phyloP scores from a whole-genome alignment of 768 basidiomycete genomes.

The Tulasnella sp. region DNA sequence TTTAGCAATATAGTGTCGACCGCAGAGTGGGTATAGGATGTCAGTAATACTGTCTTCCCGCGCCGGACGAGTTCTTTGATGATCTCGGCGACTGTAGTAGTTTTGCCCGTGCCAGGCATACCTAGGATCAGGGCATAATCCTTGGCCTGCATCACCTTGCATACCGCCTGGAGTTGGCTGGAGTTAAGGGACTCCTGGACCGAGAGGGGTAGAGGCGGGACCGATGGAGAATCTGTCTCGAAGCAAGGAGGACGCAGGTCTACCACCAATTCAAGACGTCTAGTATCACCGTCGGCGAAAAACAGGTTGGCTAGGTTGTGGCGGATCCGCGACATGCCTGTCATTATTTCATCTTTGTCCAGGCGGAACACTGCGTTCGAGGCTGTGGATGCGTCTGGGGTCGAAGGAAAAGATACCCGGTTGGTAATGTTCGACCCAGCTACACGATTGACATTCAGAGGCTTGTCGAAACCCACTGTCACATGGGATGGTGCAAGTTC shows the following conservation, averaged over 20 bases:
- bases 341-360: conserved; percentile 84
- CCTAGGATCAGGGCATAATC: conserved; percentile 91
- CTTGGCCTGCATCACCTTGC: conserved; percentile 58
- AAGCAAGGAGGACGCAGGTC: conserved; percentile 65
- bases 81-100: conserved; percentile 82
- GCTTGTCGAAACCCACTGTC: conserved; percentile 73
- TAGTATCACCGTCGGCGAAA: conserved; percentile 59
- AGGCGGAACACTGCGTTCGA: conserved; percentile 54
- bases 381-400: background rate
- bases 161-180: conserved; percentile 60
- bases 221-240: conserved; percentile 22
- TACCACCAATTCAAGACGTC: conserved; percentile 63
- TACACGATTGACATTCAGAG: conserved; percentile 42
- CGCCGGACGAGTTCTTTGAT: conserved; percentile 64
- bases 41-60: conserved; percentile 80
- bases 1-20: conserved; percentile 95
- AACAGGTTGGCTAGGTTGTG: conserved; percentile 86
- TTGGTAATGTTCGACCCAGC: conserved; percentile 22
- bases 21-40: conserved; percentile 94
- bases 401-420: background rate
- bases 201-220: background rate
- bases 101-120: conserved; percentile 99
- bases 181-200: conserved; percentile 42
- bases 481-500: conserved; percentile 52
- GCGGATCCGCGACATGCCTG: conserved; percentile 77